Conservation (phyloP, 208 protist genomes). For the Acanthamoeba pearcei region DNA sequence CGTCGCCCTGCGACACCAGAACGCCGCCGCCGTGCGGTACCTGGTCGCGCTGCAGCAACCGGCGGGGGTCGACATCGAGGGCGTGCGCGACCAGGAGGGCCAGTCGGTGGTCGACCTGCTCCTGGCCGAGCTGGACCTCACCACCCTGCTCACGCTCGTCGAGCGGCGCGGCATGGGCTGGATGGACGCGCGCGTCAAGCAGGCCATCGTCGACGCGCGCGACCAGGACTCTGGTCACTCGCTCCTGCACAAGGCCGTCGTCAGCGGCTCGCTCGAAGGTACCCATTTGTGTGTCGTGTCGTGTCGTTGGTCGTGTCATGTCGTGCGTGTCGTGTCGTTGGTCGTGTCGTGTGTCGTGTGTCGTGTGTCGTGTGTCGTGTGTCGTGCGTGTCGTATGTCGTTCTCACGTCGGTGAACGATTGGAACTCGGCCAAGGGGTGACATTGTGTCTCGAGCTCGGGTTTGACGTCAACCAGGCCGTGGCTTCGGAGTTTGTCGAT, state of each 20-base stretch:
- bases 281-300: no score
- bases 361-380: no score
- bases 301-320: no score
- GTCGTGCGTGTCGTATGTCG: no score
- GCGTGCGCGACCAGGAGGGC: not conserved
- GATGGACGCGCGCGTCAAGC: not conserved
- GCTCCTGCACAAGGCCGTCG: constrained; percentile 1
- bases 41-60: not conserved
- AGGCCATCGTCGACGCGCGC: not conserved
- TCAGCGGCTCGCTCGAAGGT: not conserved
- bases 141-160: not conserved
- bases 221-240: constrained; percentile 1
- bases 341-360: no score
- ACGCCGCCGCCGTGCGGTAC: not conserved
- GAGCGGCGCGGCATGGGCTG: not conserved
- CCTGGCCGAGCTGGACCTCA: not conserved
- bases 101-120: not conserved
- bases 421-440: not conserved
- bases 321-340: no score
- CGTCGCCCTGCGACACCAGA: constrained; percentile 25
- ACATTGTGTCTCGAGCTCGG: not conserved
- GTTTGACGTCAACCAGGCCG: not conserved
- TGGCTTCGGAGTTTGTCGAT: not conserved
- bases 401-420: not conserved
- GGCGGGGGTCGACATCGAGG: not conserved